phyloP scores from a whole-genome alignment of 306 rosid genomes.

The Rosa chinensis region DNA sequence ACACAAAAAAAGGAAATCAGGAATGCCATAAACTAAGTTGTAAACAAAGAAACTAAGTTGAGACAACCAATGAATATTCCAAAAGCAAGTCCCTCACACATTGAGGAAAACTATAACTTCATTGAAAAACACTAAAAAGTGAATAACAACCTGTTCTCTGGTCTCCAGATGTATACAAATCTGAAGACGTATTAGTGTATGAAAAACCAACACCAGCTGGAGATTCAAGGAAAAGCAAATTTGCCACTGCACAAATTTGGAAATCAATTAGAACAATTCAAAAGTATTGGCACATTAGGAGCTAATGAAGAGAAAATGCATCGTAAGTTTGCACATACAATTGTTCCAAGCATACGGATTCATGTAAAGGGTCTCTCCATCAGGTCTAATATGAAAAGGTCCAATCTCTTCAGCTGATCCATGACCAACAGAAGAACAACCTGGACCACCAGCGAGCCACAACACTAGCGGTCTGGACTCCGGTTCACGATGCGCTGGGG shows the following conservation, averaged over 20 bases:
- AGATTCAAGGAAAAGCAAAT: slow-evolving; percentile 85
- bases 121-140: neutral
- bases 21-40: slow-evolving; percentile 9
- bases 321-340: slow-evolving; percentile 42
- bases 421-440: slow-evolving; percentile 95
- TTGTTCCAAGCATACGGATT: slow-evolving; percentile 94
- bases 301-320: neutral
- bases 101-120: slow-evolving; percentile 3
- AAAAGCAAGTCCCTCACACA: neutral
- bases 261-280: slow-evolving; percentile 15
- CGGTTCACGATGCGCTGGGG: slow-evolving; percentile 57
- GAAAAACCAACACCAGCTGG: slow-evolving; percentile 99
- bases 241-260: slow-evolving; percentile 67
- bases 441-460: slow-evolving; percentile 99
- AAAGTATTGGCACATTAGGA: neutral
- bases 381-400: slow-evolving; percentile 77
- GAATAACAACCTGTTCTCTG: slow-evolving; percentile 63
- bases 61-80: slow-evolving; percentile 1
- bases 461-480: slow-evolving; percentile 77
- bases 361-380: slow-evolving; percentile 78
- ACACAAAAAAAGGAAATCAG: slow-evolving; percentile 17
- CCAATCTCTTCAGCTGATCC: slow-evolving; percentile 96
- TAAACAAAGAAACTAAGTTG: slow-evolving; percentile 12
- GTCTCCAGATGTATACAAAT: slow-evolving; percentile 70
- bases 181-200: slow-evolving; percentile 69